Conservation (phyloP, 2,329 filamentous ascomycete species). For the Chaetomium sp. region DNA sequence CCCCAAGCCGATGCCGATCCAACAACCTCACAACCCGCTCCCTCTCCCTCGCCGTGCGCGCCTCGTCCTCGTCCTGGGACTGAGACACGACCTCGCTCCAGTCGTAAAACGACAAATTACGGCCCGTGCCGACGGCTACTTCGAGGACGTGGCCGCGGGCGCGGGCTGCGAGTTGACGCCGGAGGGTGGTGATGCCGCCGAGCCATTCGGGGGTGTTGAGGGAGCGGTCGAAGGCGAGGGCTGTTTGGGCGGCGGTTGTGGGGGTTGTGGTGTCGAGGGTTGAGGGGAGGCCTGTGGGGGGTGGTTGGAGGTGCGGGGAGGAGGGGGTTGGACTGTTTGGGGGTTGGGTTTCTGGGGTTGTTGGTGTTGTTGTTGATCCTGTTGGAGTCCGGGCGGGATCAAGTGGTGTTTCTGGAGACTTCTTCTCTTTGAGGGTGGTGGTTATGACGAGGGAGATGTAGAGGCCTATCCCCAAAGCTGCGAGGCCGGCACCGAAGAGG, state of each 20-base stretch:
- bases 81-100: conserved; percentile 40
- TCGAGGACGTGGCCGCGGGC: conserved; percentile 55
- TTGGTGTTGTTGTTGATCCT: neutral
- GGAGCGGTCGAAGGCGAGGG: conserved; percentile 51
- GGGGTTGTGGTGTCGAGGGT: conserved; percentile 31
- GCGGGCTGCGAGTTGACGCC: conserved; percentile 40
- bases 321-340: neutral
- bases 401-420: conserved; percentile 13
- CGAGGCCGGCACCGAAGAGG: conserved; percentile 41
- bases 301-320: conserved; percentile 21
- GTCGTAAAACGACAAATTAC: conserved; percentile 54
- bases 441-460: conserved; percentile 38
- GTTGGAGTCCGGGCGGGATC: neutral
- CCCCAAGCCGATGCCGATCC: neutral
- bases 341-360: conserved; percentile 13
- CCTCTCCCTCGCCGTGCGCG: conserved; percentile 11
- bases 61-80: conserved; percentile 14
- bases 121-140: conserved; percentile 56
- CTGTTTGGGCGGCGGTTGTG: conserved; percentile 32
- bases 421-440: conserved; percentile 29
- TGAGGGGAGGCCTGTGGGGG: conserved; percentile 44
- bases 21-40: conserved; percentile 18
- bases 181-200: conserved; percentile 48
- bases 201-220: conserved; percentile 52
- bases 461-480: conserved; percentile 41